Conservation (phyloP, 768 basidiomycete species). For the Bullera alba region DNA sequence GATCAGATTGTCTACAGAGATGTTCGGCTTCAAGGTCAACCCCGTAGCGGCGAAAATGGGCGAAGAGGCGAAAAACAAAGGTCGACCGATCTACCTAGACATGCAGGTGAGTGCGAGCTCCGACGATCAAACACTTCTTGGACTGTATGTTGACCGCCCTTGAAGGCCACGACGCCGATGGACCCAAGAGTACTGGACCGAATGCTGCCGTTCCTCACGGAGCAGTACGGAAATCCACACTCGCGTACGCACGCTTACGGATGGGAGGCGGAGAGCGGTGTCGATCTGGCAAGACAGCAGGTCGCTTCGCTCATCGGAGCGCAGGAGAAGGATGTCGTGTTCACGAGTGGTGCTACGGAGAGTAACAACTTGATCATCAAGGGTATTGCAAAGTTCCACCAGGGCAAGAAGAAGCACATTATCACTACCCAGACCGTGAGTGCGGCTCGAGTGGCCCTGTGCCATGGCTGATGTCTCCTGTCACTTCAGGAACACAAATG, state of each 20-base stretch:
- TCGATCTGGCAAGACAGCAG: constrained; percentile 88
- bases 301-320: constrained; percentile 90
- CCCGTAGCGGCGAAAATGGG: constrained; percentile 40
- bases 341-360: constrained; percentile 97
- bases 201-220: constrained; percentile 91
- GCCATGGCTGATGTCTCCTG: not conserved
- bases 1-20: constrained; percentile 17
- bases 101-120: constrained; percentile 64
- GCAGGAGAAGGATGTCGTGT: constrained; percentile 88
- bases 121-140: not conserved
- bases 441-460: no score
- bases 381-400: constrained; percentile 90
- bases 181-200: constrained; percentile 94
- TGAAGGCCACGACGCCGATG: constrained; percentile 89
- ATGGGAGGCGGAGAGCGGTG: constrained; percentile 95
- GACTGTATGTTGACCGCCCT: not conserved
- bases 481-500: constrained; percentile 88
- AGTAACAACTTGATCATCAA: constrained; percentile 97
- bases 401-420: constrained; percentile 83
- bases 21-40: constrained; percentile 45
- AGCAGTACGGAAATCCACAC: constrained; percentile 96
- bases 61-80: constrained; percentile 36
- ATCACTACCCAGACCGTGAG: constrained; percentile 89
- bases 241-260: constrained; percentile 98
- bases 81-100: constrained; percentile 90